Conservation (phyloP, 1,284 basidiomycete species). For the Marasmius sp. region DNA sequence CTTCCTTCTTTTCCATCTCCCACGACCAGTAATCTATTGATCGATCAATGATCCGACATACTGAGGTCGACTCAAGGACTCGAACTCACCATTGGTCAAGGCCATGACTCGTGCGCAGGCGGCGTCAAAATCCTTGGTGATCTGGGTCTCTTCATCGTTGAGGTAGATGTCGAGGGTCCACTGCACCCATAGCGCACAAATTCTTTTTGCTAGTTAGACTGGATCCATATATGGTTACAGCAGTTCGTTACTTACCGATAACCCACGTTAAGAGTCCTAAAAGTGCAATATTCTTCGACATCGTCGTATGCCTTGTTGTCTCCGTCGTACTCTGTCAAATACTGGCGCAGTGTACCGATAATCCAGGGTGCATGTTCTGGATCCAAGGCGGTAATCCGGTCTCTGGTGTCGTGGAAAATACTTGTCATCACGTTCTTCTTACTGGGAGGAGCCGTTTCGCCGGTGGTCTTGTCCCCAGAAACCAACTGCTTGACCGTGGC, state of each 20-base stretch:
- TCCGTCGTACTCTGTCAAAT: slow-evolving; percentile 4
- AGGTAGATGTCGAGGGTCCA: slow-evolving; percentile 1
- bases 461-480: background rate
- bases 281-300: slow-evolving; percentile 1
- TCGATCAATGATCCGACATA: background rate
- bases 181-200: background rate
- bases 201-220: background rate
- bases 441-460: background rate
- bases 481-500: slow-evolving; percentile 2
- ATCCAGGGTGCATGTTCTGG: slow-evolving; percentile 1
- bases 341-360: background rate
- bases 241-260: background rate
- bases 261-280: slow-evolving; percentile 1
- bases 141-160: background rate
- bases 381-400: slow-evolving; percentile 1
- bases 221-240: background rate
- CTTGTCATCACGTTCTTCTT: slow-evolving; percentile 5
- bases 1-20: slow-evolving; percentile 4
- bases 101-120: slow-evolving; percentile 1
- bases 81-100: slow-evolving; percentile 2
- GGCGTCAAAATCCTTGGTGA: slow-evolving; percentile 1
- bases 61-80: background rate
- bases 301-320: slow-evolving; percentile 1
- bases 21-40: slow-evolving; percentile 1
- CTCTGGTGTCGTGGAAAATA: background rate